Evolutionary conservation across 2,329 filamentous ascomycete genomes (phyloP), one percentile per base, ranked within the genome.

Genomic region (Xylariaceae sp.): DNA sequence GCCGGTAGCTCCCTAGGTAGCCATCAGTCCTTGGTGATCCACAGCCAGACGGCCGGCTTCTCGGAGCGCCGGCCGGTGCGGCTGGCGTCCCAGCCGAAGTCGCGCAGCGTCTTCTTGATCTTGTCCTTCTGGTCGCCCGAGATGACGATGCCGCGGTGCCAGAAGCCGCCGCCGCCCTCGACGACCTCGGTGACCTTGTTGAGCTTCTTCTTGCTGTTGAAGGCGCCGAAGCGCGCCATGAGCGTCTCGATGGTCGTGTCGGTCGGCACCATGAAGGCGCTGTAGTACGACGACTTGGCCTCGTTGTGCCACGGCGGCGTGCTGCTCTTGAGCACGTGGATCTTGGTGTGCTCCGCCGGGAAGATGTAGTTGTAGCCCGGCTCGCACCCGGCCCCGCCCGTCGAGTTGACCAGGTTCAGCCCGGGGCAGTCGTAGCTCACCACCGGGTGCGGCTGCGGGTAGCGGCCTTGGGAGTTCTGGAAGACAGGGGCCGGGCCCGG

Each of bases 351-450:
- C 41, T 72, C 63, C 0, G 58, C 46, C 0, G 72, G 67, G 55
- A 78, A 80, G 48, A 78, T 68, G 55, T 77, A 76, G 57, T 76
- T 75, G 59, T 77, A 80, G 2, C 75, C 77, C 0, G 71, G 72
- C 45, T 79, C 75, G 39, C 70, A 70, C 25, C 75, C 72, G 1
- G 68, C 61, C 15, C 73, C 73, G 28, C 75, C 72, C 0, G 70
- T 71, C 0, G 67, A 64, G 55, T 79, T 77, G 29, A 63, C 64
- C 57, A 80, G 59, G 42, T 74, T 68, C 18, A 67, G 61, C 0
- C 71, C 70, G 0, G 72, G 70, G 39, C 71, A 65, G 2, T 60
- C 53, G 0, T 57, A 39, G 43, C 70, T 61, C 37, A 68, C 59
- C 6, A 46, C 46, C 0, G 72, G 68, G 14, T 59, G 58, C 0